Evolutionary conservation across 2,329 filamentous ascomycete genomes (phyloP), one percentile per base, ranked within the genome.

Genomic region (Ophiostoma sp.): DNA sequence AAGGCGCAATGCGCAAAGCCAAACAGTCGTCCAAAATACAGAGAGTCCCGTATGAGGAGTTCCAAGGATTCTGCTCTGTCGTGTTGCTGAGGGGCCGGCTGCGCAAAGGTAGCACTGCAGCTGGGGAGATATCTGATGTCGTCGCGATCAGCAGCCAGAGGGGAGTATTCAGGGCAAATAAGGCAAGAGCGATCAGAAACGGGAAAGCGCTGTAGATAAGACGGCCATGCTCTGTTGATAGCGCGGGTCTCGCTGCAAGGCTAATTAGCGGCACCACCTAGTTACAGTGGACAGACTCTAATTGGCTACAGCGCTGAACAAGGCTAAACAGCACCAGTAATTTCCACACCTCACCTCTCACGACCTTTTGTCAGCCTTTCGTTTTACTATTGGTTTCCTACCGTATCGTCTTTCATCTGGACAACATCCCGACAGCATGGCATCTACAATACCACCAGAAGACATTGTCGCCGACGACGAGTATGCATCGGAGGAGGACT

Each of bases 401-500:
- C 54, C 7, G 11, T 48, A n/a, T n/a, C 20, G n/a, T 54, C 54
- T 33, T 64, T 35, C 23, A 35, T 35, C 27, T 33, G 27, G 27
- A 31, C 13, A 31, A 36, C 27, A 35, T 1, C 31, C 4, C 57
- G 13, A 62, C 57, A 60, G n/a, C 20, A 65, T 65, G 62, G 62
- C 62, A 35, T 65, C 62, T 13, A 39, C 62, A 23, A 36, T 39
- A 39, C 62, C 35, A 65, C 33, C 62, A n/a, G 62, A 39, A 35
- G 62, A 65, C 62, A 41, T 39, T 65, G 62, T 83, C 68, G 83
- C 84, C 23, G 82, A 84, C 31, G 72, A 72, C 10, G 83, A 86
- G 41, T 92, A 92, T 75, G 86, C 83, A 20, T 91, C 89, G 1
- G 89, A 89, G 3, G 87, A 92, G 74, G 90, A 93, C 76, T 90